Evolutionary conservation across 805 yeast genomes (phyloP), one percentile per base, ranked within the genome.

Genomic region (Ascoidea rubescens): DNA sequence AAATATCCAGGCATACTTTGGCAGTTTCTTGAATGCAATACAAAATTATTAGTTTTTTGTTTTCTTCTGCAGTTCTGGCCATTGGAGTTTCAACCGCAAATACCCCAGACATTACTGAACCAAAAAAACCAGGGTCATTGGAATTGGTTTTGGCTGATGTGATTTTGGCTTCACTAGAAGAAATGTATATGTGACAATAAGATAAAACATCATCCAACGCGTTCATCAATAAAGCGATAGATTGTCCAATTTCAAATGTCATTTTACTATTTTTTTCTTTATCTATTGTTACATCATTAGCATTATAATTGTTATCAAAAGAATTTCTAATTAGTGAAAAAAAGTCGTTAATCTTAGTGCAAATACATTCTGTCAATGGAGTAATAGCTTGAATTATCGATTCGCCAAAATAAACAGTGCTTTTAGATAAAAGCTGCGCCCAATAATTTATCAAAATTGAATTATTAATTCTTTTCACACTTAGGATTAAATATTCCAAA

Each of bases 71-170:
- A 17, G 75, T 67, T 51, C 76, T 51, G 12, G 65, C 58, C 17
- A 71, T 69, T 0, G 84, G 84, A 0, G 86, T 72, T 56, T 86
- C 95, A 12, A 80, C 77, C 52, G 78, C 83, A 60, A 86, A 84
- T 0, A 86, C 95, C 1, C 93, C 93, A 56, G 83, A 85, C 51
- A 86, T 84, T 30, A 81, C 84, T 51, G 76, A 75, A 0, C 83
- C 83, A 49, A 66, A 70, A 43, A 58, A 58, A 2, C 61, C 61
- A 49, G 51, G 52, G 53, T 55, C 62, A 54, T 46, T 54, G 56
- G 50, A 51, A 14, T 56, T 42, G 43, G 28, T 47, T 42, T 17
- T 50, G 42, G 54, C 44, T 49, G 53, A n/a, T 54, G 46, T 50
- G 54, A 58, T 48, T 53, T 64, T 42, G 12, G 53, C 55, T 55